phyloP scores from a whole-genome alignment of 352 stramenopile genomes.

The Phytophthora boehmeriae region DNA sequence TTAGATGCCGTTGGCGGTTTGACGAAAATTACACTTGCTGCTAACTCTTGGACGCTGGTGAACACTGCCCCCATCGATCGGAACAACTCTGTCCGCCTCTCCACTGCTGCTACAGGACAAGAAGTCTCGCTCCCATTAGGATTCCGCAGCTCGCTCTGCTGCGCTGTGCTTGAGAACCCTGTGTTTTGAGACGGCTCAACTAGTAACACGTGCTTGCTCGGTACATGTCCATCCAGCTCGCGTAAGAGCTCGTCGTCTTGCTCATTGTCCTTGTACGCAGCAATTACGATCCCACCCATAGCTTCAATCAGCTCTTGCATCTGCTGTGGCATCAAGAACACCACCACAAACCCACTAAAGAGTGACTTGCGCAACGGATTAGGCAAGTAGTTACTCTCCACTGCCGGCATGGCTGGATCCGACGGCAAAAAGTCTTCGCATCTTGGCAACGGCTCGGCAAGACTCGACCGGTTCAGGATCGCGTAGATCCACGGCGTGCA shows the following conservation, averaged over 20 bases:
- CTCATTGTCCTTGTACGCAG: constrained; percentile 58
- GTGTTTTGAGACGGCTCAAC: constrained; percentile 57
- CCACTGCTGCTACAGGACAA: constrained; percentile 37
- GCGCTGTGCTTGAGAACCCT: constrained; percentile 60
- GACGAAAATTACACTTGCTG: constrained; percentile 83
- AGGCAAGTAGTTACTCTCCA: constrained; percentile 73
- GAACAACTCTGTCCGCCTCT: constrained; percentile 67
- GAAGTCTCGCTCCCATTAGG: constrained; percentile 8
- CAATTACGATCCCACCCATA: constrained; percentile 74
- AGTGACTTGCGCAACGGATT: constrained; percentile 80
- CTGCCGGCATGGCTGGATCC: constrained; percentile 55
- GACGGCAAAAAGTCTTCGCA: constrained; percentile 80
- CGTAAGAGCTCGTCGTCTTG: constrained; percentile 66
- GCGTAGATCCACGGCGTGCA: constrained; percentile 82
- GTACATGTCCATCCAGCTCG: constrained; percentile 55
- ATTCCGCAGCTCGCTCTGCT: constrained; percentile 51
- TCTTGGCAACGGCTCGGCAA: constrained; percentile 74
- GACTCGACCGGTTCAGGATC: constrained; percentile 71
- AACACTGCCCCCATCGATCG: constrained; percentile 70
- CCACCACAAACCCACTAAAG: constrained; percentile 70
- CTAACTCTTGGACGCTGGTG: constrained; percentile 81
- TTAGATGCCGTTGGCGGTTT: constrained; percentile 60
- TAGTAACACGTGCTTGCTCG: constrained; percentile 60
- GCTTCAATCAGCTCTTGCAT: constrained; percentile 81
- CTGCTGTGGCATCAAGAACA: constrained; percentile 74